A percentile compares a stretch with the other conserved stretches of the same genome.
phyloP scores from a whole-genome alignment of 2,329 filamentous ascomycete genomes.

The Aureobasidium sp. region DNA sequence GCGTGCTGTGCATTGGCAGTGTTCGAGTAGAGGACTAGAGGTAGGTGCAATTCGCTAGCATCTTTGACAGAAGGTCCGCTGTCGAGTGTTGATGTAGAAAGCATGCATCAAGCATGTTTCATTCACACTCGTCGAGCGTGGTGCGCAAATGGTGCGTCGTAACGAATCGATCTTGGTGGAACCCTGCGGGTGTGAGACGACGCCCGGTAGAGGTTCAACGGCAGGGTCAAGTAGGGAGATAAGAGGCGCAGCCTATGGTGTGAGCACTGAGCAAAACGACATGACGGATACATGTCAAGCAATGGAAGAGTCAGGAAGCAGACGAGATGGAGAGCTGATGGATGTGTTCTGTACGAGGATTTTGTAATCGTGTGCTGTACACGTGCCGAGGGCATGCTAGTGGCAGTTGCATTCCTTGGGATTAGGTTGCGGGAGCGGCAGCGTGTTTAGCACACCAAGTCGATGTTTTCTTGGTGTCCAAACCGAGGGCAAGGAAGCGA shows the following conservation, averaged over 20 bases:
- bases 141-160: background rate
- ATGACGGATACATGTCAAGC: background rate
- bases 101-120: background rate
- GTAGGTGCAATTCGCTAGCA: background rate
- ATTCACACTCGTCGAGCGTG: background rate
- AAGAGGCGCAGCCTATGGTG: background rate
- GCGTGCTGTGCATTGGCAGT: background rate
- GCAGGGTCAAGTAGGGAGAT: background rate
- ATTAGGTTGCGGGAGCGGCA: conserved; percentile 1
- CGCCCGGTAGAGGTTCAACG: background rate
- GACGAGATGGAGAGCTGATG: background rate
- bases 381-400: background rate
- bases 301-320: background rate
- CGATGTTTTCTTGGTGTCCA: background rate
- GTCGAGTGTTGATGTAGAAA: too few species aligned
- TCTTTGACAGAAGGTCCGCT: background rate
- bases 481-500: background rate
- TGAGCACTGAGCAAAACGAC: background rate
- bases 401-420: background rate
- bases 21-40: background rate
- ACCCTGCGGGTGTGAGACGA: background rate
- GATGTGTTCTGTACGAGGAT: background rate
- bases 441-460: background rate
- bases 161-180: background rate
- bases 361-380: background rate